Conservation (phyloP, 129 eudicot genomes). For the Flaveria ramosissima region DNA sequence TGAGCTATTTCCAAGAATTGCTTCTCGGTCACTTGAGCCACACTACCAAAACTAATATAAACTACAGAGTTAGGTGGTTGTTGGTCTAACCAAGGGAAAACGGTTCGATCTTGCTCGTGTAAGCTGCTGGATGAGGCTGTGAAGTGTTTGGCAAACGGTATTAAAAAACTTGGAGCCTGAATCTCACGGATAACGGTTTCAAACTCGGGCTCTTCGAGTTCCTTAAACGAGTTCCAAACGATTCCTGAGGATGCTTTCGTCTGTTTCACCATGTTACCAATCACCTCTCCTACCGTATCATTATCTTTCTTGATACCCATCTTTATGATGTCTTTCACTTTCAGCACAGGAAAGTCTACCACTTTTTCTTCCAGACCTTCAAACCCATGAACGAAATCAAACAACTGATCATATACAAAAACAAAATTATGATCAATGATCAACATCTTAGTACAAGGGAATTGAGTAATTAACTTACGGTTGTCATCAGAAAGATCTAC, state of each 20-base stretch:
- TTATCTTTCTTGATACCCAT: slow-evolving; percentile 9
- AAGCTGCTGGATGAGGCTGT: slow-evolving; percentile 35
- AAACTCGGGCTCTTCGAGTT: slow-evolving; percentile 42
- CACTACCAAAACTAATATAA: slow-evolving; percentile 68
- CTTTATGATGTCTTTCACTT: slow-evolving; percentile 36
- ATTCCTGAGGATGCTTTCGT: slow-evolving; percentile 40
- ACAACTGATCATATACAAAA: not conserved
- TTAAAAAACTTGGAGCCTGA: slow-evolving; percentile 38
- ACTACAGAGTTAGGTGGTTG: slow-evolving; percentile 48
- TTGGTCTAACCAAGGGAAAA: slow-evolving; percentile 47
- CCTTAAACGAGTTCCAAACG: slow-evolving; percentile 49
- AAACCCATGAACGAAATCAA: not conserved
- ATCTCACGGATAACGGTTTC: slow-evolving; percentile 14
- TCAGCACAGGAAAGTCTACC: slow-evolving; percentile 36
- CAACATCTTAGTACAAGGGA: too few relatives aligned
- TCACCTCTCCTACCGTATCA: not conserved
- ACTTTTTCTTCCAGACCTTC: slow-evolving; percentile 35
- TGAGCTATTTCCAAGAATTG: slow-evolving; percentile 52
- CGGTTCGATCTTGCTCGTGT: slow-evolving; percentile 39
- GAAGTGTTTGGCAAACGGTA: slow-evolving; percentile 45
- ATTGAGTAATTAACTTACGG: not conserved
- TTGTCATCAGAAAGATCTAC: slow-evolving; percentile 6
- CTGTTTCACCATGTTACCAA: slow-evolving; percentile 28
- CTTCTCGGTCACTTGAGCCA: slow-evolving; percentile 32
- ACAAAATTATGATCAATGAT: not conserved